phyloP scores from a whole-genome alignment of 805 yeast genomes.

The Scheffersomyces stipitis region DNA sequence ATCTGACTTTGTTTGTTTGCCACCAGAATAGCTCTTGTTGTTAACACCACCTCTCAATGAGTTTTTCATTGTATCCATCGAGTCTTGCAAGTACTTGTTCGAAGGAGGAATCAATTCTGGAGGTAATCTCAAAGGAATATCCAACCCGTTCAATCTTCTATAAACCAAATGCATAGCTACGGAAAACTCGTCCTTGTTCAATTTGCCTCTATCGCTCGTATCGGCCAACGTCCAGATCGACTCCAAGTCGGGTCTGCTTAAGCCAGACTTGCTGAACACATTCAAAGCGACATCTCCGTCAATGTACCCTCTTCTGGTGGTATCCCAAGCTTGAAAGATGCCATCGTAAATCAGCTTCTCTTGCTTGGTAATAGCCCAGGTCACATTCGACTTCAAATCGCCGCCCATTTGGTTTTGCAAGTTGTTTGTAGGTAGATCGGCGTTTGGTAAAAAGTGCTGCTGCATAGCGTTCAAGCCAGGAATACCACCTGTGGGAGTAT shows the following conservation, averaged over 20 bases:
- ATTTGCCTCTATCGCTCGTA: constrained; percentile 74
- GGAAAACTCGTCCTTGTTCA: constrained; percentile 88
- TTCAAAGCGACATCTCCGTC: constrained; percentile 81
- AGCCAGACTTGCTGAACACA: constrained; percentile 88
- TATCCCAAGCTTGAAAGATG: constrained; percentile 87
- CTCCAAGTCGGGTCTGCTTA: constrained; percentile 81
- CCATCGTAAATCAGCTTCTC: constrained; percentile 85
- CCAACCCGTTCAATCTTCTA: constrained; percentile 83
- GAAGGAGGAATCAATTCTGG: constrained; percentile 91
- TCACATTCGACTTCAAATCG: constrained; percentile 51
- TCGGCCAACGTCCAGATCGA: constrained; percentile 90
- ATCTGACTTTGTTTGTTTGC: constrained; percentile 22
- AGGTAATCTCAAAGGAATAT: constrained; percentile 80
- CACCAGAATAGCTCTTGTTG: constrained; percentile 17
- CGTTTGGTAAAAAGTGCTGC: constrained; percentile 62
- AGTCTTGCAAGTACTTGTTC: constrained; percentile 67
- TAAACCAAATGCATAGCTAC: constrained; percentile 97
- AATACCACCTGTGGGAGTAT: constrained; percentile 66
- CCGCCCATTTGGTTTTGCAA: constrained; percentile 46
- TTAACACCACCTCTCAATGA: constrained; percentile 44
- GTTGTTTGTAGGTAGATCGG: constrained; percentile 35
- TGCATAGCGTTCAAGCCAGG: constrained; percentile 70
- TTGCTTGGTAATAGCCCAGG: constrained; percentile 83
- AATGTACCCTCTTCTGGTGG: constrained; percentile 61
- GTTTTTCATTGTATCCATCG: constrained; percentile 69